Percentiles rank a stretch among this genome's conserved stretches.
These are phyloP conservation scores for Phalaenopsis aphrodite DNA, from an alignment of 106 monocot species.

Conservation along the genomic window DNA sequence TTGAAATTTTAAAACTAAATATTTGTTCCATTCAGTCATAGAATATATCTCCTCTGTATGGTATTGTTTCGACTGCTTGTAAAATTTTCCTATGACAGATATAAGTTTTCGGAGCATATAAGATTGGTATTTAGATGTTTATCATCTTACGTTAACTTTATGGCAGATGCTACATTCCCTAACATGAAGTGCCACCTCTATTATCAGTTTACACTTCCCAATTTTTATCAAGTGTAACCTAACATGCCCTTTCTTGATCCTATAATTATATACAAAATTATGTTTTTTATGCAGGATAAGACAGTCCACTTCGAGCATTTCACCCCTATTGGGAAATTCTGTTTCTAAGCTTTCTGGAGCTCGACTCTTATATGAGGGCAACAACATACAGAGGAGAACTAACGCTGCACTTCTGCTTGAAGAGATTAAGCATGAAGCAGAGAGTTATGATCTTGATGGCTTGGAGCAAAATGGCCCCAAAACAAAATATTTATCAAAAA, in stretches of 20 bases:
- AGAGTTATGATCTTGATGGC: conserved; percentile 43
- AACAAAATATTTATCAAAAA: conserved; percentile 35
- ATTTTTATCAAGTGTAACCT: not conserved
- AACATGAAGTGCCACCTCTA: not conserved
- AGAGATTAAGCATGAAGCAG: conserved; percentile 81
- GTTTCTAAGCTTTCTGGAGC: conserved; percentile 63
- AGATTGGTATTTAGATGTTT: not conserved
- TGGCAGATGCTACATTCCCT: not conserved
- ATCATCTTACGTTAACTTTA: not conserved
- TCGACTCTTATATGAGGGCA: conserved; percentile 62
- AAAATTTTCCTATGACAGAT: not conserved
- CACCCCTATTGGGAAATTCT: conserved; percentile 53
- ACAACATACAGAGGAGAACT: conserved; percentile 62
- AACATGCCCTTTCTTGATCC: not conserved
- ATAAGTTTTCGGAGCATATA: not conserved
- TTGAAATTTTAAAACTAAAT: not conserved
- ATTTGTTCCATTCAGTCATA: not conserved
- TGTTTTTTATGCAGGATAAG: conserved; percentile 39
- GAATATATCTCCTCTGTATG: too few species aligned
- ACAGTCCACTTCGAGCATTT: conserved; percentile 50
- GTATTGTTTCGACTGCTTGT: not conserved
- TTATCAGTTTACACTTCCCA: not conserved
- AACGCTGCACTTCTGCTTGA: conserved; percentile 82
- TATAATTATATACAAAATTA: not conserved
- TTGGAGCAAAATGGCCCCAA: conserved; percentile 31